phyloP scores from a whole-genome alignment of 2,329 filamentous ascomycete genomes.

The Hirsutella rhossiliensis region DNA sequence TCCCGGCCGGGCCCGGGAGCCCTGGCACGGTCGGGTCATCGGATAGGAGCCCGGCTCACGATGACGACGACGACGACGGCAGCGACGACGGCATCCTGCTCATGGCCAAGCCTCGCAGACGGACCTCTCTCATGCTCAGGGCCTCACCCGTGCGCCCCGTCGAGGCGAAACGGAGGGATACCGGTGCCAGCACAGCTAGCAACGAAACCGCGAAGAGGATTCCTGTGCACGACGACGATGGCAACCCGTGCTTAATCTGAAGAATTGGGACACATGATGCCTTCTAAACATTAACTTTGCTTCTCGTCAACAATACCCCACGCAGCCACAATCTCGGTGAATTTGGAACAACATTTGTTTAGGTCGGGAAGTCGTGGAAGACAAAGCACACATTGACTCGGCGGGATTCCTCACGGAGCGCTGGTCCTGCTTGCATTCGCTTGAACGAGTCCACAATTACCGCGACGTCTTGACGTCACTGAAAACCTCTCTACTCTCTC shows the following conservation, averaged over 20 bases:
- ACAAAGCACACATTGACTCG: no score
- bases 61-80: constrained; percentile 35
- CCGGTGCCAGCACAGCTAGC: constrained; percentile 48
- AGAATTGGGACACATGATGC: no score
- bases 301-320: no score
- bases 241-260: neutral
- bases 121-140: constrained; percentile 13
- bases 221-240: constrained; percentile 22
- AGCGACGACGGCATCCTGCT: constrained; percentile 42
- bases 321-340: no score
- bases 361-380: no score
- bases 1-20: constrained; percentile 4
- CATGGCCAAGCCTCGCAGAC: constrained; percentile 41
- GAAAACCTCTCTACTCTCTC: no score
- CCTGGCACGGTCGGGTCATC: constrained; percentile 1
- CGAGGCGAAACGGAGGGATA: constrained; percentile 39
- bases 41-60: constrained; percentile 19
- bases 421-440: no score
- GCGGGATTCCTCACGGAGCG: no score
- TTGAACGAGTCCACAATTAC: no score
- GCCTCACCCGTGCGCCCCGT: constrained; percentile 15
- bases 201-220: constrained; percentile 54
- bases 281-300: no score
- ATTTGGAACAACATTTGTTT: no score
- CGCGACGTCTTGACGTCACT: no score